Evolutionary conservation across 495 filamentous ascomycete species (phyloP), one percentile per base, ranked within the genome.

Genomic region (Aspergillus indologenus): DNA sequence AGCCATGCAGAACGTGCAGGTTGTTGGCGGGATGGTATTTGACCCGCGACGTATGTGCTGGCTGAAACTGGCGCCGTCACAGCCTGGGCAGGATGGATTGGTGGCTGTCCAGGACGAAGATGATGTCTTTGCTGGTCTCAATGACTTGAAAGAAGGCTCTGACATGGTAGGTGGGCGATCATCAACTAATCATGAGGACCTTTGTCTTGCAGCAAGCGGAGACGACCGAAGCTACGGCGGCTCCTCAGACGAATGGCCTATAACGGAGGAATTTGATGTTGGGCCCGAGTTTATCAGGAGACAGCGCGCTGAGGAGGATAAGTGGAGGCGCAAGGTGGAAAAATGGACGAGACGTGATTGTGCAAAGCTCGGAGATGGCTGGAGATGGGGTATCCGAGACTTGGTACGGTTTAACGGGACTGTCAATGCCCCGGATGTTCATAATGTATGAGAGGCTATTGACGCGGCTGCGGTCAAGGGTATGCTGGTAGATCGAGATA

Each of bases 191-290:
- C 40, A 61, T 24, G 69, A 75, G 18, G 73, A 72, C 9, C 61
- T 68, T 57, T 69, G 74, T 62, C 58, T 62, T 53, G 61, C 63
- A 44, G 65, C 65, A 22, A 69, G 73, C 56, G 80, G 79, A 12
- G 84, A 86, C 57, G 74, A 87, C 56, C 81, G 83, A 54, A 79
- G 77, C 60, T 71, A 67, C 45, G 77, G 74, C 43, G 74, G 75
- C 45, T 75, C 74, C 8, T 78, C 75, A 5, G 88, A 92, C 58
- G 88, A 92, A 65, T 90, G 88, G 82, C 81, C 91, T 26, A 90
- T 95, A 23, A 91, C 90, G 14, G 94, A 98, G 71, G 94, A 98
- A 70, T 98, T 98, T 68, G 94, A 98, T 70, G 89, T 98, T 48
- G 94, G 94, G 1, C 95, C 95, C 5, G 90, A 92, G 72, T 98